Evolutionary conservation across 164 flowering plant species (phyloP).

Genomic region (Nelumbo lutea): DNA sequence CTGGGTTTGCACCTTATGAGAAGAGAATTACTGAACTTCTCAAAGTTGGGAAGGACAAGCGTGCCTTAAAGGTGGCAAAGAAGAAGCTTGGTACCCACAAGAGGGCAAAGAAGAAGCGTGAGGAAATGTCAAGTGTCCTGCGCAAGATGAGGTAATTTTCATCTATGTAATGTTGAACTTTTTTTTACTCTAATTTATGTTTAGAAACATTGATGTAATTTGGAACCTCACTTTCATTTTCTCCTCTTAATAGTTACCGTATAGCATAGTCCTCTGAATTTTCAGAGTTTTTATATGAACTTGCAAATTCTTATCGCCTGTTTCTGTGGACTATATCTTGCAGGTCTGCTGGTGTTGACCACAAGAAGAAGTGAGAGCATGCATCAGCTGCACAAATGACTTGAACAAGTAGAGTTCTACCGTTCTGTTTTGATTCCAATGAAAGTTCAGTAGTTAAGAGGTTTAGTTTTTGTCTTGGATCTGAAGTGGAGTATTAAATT

Average conservation of each 20-base stretch:
- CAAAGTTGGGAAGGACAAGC: slow-evolving; percentile 57
- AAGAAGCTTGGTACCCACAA: slow-evolving; percentile 62
- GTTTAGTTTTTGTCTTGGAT: not conserved
- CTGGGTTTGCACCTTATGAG: slow-evolving; percentile 64
- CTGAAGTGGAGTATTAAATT: not conserved
- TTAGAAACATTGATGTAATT: too few relatives aligned
- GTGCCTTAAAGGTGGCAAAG: slow-evolving; percentile 55
- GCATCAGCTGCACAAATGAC: not conserved
- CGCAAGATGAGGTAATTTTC: slow-evolving; percentile 48
- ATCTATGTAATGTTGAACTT: not conserved
- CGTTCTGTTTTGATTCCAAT: not conserved
- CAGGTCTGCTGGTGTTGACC: slow-evolving; percentile 33
- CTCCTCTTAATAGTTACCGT: not conserved
- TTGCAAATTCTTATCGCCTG: not conserved
- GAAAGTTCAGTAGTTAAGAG: not conserved
- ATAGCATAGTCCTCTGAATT: not conserved
- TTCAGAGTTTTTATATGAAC: too few relatives aligned
- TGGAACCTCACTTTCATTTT: too few relatives aligned
- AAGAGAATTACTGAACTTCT: slow-evolving; percentile 55
- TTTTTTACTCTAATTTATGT: too few relatives aligned
- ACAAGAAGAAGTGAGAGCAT: slow-evolving; percentile 29
- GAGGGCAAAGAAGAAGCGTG: slow-evolving; percentile 63
- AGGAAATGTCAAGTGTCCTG: slow-evolving; percentile 51
- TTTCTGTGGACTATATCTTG: slow-evolving; percentile 1
- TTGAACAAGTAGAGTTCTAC: too few relatives aligned